Conservation (phyloP, 345 rosid genomes). For the Bretschneidera sinensis region DNA sequence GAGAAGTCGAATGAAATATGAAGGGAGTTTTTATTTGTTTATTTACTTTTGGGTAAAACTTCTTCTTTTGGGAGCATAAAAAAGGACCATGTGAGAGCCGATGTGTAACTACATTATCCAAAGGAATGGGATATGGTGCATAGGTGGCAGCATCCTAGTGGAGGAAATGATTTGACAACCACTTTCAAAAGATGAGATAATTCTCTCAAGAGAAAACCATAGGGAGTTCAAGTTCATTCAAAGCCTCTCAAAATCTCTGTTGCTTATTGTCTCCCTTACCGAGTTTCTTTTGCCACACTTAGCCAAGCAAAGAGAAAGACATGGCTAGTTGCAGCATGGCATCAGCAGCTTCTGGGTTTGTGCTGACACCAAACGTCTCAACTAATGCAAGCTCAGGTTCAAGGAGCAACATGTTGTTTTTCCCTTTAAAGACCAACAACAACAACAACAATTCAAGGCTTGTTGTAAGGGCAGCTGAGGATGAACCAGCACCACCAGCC, state of each 20-base stretch:
- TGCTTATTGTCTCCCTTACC: too few species aligned
- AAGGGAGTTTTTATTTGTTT: too few species aligned
- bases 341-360: constrained; percentile 68
- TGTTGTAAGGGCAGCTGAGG: constrained; percentile 56
- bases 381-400: constrained; percentile 28
- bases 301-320: neutral
- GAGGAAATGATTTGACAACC: constrained; percentile 36
- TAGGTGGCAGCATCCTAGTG: constrained; percentile 59
- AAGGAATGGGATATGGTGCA: constrained; percentile 36
- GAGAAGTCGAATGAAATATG: too few species aligned
- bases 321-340: constrained; percentile 69
- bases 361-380: constrained; percentile 36
- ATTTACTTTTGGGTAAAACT: too few species aligned
- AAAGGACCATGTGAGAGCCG: neutral
- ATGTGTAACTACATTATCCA: constrained; percentile 41
- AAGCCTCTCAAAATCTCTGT: constrained; percentile 28
- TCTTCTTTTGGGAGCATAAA: neutral
- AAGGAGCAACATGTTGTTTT: constrained; percentile 35
- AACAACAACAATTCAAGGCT: constrained; percentile 36
- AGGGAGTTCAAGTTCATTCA: constrained; percentile 23
- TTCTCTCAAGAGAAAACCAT: constrained; percentile 14
- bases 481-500: constrained; percentile 39
- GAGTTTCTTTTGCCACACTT: neutral
- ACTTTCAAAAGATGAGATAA: constrained; percentile 30
- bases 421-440: constrained; percentile 35